phyloP scores from a whole-genome alignment of 768 basidiomycete genomes.

The Neoboletus magnificus region DNA sequence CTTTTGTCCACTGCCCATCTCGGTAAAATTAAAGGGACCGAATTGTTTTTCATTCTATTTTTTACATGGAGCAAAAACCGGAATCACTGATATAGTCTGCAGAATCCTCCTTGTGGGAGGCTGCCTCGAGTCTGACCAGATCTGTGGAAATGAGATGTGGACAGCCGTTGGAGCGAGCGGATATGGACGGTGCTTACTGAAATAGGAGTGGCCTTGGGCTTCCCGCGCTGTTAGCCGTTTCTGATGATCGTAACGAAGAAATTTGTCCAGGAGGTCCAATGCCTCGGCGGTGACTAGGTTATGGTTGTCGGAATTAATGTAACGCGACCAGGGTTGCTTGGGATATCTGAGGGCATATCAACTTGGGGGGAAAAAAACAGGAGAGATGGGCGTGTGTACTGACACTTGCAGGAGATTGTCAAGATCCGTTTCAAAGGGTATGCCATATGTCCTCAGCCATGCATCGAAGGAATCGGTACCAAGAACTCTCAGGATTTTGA shows the following conservation, averaged over 20 bases:
- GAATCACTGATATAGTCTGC: constrained; percentile 46
- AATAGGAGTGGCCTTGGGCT: constrained; percentile 64
- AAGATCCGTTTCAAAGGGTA: constrained; percentile 62
- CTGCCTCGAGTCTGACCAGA: constrained; percentile 46
- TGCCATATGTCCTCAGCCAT: constrained; percentile 58
- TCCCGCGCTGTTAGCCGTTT: constrained; percentile 66
- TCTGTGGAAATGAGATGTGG: constrained; percentile 34
- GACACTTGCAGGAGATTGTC: constrained; percentile 53
- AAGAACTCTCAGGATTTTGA: constrained; percentile 65
- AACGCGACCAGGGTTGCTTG: constrained; percentile 63
- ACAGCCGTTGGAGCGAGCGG: constrained; percentile 14
- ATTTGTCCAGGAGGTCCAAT: constrained; percentile 62
- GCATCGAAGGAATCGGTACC: constrained; percentile 64
- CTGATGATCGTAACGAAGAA: constrained; percentile 67
- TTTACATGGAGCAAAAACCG: constrained; percentile 44
- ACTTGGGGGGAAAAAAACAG: not conserved
- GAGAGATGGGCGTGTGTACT: constrained; percentile 13
- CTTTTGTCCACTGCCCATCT: constrained; percentile 2
- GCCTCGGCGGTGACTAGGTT: constrained; percentile 58
- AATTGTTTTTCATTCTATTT: too few species aligned
- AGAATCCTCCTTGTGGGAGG: constrained; percentile 39
- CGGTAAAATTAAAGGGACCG: not conserved
- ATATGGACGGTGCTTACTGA: constrained; percentile 41
- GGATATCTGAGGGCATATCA: constrained; percentile 42
- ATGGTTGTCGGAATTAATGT: constrained; percentile 57